phyloP scores from a whole-genome alignment of 495 filamentous ascomycete species.

The Jackrogersella minutella region DNA sequence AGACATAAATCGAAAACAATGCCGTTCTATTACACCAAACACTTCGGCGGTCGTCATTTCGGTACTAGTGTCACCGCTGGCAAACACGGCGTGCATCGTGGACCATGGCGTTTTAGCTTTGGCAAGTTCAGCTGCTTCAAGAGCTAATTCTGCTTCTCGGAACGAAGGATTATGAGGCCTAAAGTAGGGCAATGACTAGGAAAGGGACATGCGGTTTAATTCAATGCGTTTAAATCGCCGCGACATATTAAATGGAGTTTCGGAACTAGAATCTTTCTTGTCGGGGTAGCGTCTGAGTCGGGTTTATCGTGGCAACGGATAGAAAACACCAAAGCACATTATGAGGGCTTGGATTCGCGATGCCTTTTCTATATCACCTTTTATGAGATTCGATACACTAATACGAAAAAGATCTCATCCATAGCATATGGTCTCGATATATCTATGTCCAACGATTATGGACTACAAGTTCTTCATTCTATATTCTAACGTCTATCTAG shows the following conservation, averaged over 20 bases:
- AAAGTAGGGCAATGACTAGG: neutral
- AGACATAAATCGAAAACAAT: conserved; percentile 20
- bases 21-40: conserved; percentile 44
- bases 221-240: neutral
- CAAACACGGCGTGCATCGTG: conserved; percentile 43
- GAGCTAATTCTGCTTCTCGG: conserved; percentile 7
- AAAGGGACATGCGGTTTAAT: neutral
- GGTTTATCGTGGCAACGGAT: too few relatives aligned
- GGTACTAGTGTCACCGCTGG: conserved; percentile 44
- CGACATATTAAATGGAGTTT: neutral
- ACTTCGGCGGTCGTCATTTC: conserved; percentile 43
- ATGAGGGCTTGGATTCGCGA: too few relatives aligned
- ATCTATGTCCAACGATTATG: too few relatives aligned
- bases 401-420: too few relatives aligned
- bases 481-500: too few relatives aligned
- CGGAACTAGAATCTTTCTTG: too few relatives aligned
- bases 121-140: conserved; percentile 48
- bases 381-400: too few relatives aligned
- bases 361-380: too few relatives aligned
- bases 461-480: too few relatives aligned
- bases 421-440: too few relatives aligned
- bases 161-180: neutral
- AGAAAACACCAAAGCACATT: too few relatives aligned
- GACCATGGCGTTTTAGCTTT: conserved; percentile 46
- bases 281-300: too few relatives aligned